These are phyloP conservation scores for Phialemoniopsis sp. DNA, from an alignment of 2,329 filamentous ascomycete species.

Conservation along the genomic window DNA sequence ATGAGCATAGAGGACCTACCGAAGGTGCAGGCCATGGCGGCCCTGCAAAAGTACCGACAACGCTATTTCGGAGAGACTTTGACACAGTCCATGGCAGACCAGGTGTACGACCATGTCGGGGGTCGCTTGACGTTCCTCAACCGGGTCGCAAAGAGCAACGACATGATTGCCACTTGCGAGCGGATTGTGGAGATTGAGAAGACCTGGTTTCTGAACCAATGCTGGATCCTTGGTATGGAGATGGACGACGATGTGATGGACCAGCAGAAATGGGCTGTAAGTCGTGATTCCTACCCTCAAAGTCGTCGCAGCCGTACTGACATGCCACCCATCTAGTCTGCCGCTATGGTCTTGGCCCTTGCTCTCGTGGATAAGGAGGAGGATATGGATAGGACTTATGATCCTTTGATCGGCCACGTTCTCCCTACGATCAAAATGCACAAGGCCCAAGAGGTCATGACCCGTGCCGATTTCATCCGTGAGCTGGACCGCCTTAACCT, in stretches of 20 bases:
- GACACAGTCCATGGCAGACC: constrained; percentile 53
- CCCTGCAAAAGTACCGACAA: constrained; percentile 74
- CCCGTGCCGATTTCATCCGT: constrained; percentile 89
- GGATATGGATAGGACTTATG: constrained; percentile 61
- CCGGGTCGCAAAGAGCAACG: constrained; percentile 76
- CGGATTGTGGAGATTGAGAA: constrained; percentile 64
- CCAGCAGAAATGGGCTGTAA: constrained; percentile 82
- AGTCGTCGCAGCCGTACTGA: no score
- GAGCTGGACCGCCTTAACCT: constrained; percentile 90
- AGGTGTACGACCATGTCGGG: constrained; percentile 83
- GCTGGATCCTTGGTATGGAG: constrained; percentile 67
- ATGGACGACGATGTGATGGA: constrained; percentile 69
- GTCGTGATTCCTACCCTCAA: constrained; percentile 24
- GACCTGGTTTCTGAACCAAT: constrained; percentile 74
- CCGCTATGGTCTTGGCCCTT: constrained; percentile 84
- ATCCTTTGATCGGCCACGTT: constrained; percentile 64
- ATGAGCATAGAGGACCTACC: constrained; percentile 80
- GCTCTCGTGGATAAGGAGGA: constrained; percentile 83
- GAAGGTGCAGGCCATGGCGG: constrained; percentile 71
- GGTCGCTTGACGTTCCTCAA: constrained; percentile 86
- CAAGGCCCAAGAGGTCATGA: constrained; percentile 88
- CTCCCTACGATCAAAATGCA: constrained; percentile 80
- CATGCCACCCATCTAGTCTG: constrained; percentile 49
- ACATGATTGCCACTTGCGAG: constrained; percentile 76
- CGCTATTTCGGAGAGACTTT: constrained; percentile 69